Evolutionary conservation across 805 yeast species (phyloP).

Genomic region (Phaffomyces antillensis): DNA sequence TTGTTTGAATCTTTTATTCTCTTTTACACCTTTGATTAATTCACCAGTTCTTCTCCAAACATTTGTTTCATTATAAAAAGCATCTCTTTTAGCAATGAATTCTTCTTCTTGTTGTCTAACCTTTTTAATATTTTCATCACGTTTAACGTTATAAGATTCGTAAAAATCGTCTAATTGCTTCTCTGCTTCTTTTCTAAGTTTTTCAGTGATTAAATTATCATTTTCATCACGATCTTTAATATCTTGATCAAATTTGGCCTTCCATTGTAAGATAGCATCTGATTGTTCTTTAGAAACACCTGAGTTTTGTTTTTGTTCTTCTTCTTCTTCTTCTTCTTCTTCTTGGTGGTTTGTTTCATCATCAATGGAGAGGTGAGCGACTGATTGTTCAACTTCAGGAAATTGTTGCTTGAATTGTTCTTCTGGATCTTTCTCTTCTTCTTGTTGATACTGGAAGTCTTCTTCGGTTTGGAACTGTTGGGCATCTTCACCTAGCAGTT

Average conservation of each 20-base stretch:
- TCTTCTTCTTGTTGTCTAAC: constrained; percentile 63
- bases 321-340: constrained; percentile 6
- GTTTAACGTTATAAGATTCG: constrained; percentile 81
- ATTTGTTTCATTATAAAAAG: constrained; percentile 67
- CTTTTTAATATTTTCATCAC: constrained; percentile 57
- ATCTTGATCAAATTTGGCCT: constrained; percentile 69
- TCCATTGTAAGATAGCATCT: constrained; percentile 69
- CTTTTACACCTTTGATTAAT: constrained; percentile 31
- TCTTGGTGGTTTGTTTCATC: constrained; percentile 1
- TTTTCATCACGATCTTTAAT: constrained; percentile 72
- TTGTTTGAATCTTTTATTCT: constrained; percentile 24
- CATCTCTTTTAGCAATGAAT: constrained; percentile 69
- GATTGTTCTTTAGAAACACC: constrained; percentile 34
- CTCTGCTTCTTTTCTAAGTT: constrained; percentile 68
- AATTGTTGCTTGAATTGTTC: constrained; percentile 58
- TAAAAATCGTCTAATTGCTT: constrained; percentile 86
- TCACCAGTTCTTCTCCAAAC: constrained; percentile 72
- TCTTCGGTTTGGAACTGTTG: constrained; percentile 58
- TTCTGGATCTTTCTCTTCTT: constrained; percentile 37
- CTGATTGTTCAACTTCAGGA: constrained; percentile 45
- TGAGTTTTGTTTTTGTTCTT: neutral
- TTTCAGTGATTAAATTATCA: constrained; percentile 54
- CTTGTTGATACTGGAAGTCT: constrained; percentile 43
- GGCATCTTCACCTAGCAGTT: constrained; percentile 43
- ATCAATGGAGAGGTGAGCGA: constrained; percentile 35